Evolutionary conservation across 805 yeast species (phyloP).

Genomic region (Candida ulmi): DNA sequence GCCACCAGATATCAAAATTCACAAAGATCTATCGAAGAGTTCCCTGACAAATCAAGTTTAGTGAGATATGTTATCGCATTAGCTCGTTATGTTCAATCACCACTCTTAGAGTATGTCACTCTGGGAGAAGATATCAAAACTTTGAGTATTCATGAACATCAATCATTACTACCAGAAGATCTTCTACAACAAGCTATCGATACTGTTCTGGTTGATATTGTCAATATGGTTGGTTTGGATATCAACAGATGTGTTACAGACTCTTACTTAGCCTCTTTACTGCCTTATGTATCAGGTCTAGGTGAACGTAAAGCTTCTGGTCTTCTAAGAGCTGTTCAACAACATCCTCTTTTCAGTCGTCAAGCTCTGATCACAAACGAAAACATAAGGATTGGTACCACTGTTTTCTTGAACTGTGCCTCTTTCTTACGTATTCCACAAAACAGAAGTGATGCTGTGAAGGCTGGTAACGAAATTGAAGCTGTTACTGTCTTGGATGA

Average conservation of each 20-base stretch:
- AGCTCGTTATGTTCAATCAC: conserved; percentile 89
- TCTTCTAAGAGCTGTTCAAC: conserved; percentile 72
- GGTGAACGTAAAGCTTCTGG: conserved; percentile 96
- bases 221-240: conserved; percentile 89
- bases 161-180: conserved; percentile 62
- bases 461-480: conserved; percentile 41
- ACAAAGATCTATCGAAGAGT: conserved; percentile 66
- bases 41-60: conserved; percentile 76
- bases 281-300: conserved; percentile 82
- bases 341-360: conserved; percentile 60
- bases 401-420: conserved; percentile 85
- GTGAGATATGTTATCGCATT: conserved; percentile 82
- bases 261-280: conserved; percentile 58
- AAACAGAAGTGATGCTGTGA: conserved; percentile 30
- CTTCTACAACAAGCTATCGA: conserved; percentile 61
- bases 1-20: conserved; percentile 86
- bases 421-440: conserved; percentile 79
- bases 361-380: conserved; percentile 80
- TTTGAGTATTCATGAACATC: conserved; percentile 66
- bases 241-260: conserved; percentile 84
- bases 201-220: conserved; percentile 81
- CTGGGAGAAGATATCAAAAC: conserved; percentile 71
- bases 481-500: conserved; percentile 78
- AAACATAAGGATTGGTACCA: conserved; percentile 57
- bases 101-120: conserved; percentile 84